Conservation (phyloP, 495 filamentous ascomycete species). For the Penicillium desertorum region DNA sequence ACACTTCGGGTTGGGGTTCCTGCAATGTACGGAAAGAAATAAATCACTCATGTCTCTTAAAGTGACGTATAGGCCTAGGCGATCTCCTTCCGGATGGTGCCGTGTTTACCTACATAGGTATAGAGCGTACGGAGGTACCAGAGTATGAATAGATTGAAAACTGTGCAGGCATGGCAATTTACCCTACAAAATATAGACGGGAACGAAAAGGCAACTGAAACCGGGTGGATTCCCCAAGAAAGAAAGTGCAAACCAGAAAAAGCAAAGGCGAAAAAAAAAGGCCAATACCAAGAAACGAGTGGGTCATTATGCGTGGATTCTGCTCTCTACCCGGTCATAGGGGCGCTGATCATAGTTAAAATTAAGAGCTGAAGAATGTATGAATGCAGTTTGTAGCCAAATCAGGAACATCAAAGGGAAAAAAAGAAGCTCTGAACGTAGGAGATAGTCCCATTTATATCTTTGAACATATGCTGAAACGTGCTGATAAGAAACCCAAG, state of each 20-base stretch:
- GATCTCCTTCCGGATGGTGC: background rate
- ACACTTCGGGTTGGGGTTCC: background rate
- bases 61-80: background rate
- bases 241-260: constrained; percentile 6
- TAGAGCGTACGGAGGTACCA: background rate
- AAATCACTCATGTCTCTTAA: background rate
- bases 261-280: background rate
- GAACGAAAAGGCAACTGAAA: constrained; percentile 14
- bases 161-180: background rate
- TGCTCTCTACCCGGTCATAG: constrained; percentile 18
- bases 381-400: background rate
- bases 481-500: constrained; percentile 17
- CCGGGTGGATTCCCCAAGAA: constrained; percentile 7
- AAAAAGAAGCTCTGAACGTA: background rate
- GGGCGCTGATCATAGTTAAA: constrained; percentile 19
- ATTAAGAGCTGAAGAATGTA: constrained; percentile 11
- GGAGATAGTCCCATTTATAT: constrained; percentile 15
- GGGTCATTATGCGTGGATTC: constrained; percentile 21
- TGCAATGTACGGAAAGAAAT: background rate
- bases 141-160: background rate
- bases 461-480: constrained; percentile 8
- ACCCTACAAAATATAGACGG: background rate
- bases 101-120: background rate
- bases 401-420: background rate
- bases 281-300: constrained; percentile 6